These are phyloP conservation scores for Pelargonium fulgidum DNA, from an alignment of 441 rosid genomes.

Conservation along the genomic window DNA sequence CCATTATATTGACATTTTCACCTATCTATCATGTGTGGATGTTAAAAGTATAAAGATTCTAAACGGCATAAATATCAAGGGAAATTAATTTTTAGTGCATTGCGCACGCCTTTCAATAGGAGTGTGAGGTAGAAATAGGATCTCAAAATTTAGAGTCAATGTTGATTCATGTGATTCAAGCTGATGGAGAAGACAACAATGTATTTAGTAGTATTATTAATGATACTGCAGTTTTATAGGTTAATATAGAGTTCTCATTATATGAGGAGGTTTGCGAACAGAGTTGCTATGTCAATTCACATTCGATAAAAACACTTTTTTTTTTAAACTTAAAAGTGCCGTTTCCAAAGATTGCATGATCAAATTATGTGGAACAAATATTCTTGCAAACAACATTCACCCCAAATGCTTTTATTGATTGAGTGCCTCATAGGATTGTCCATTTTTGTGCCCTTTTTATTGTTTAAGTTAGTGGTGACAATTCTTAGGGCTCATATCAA, in stretches of 20 bases:
- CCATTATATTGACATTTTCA: neutral
- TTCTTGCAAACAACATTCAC: neutral
- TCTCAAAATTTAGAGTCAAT: slow-evolving; percentile 1
- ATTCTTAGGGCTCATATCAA: neutral
- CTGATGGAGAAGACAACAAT: no score
- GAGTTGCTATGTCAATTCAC: no score
- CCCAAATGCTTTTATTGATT: neutral
- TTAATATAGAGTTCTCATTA: no score
- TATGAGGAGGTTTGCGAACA: no score
- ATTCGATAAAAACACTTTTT: no score
- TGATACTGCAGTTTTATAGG: no score
- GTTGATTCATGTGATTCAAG: no score
- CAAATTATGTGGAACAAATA: no score
- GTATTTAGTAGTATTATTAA: no score
- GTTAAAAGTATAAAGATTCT: neutral
- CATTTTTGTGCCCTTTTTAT: neutral
- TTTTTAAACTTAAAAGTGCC: no score
- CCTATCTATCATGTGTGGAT: neutral
- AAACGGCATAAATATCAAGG: neutral
- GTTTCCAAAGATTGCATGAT: no score
- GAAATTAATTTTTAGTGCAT: neutral
- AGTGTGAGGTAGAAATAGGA: neutral
- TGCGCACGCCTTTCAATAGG: neutral
- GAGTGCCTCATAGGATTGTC: neutral
- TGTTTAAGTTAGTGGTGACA: neutral